Conservation (phyloP, 2,329 filamentous ascomycete species). For the Amauroascus niger region DNA sequence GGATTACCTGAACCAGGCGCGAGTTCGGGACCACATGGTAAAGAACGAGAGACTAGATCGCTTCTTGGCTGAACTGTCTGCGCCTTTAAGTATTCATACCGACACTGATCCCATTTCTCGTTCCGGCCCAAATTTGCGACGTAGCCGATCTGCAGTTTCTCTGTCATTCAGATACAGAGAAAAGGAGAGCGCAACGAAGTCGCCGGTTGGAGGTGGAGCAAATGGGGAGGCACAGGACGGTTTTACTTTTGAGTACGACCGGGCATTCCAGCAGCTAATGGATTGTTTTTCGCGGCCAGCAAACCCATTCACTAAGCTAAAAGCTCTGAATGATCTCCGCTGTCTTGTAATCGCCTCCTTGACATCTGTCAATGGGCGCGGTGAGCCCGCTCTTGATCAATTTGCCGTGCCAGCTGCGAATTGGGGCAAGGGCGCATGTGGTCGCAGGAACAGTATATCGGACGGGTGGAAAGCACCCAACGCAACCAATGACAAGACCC, state of each 20-base stretch:
- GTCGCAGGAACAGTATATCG: constrained; percentile 16
- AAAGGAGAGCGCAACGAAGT: background rate
- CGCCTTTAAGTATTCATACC: background rate
- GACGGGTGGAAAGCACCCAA: constrained; percentile 11
- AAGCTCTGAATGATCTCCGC: constrained; percentile 71
- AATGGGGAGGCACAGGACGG: background rate
- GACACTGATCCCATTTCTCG: background rate
- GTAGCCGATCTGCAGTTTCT: constrained; percentile 28
- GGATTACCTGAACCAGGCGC: constrained; percentile 44
- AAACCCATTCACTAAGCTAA: constrained; percentile 78
- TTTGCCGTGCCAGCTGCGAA: background rate
- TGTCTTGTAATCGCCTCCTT: constrained; percentile 69
- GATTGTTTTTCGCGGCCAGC: constrained; percentile 81
- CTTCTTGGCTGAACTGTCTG: constrained; percentile 29
- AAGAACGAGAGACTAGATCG: constrained; percentile 31
- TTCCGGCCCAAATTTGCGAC: constrained; percentile 17
- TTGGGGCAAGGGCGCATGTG: constrained; percentile 21
- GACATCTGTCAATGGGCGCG: constrained; percentile 44
- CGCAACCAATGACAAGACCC: constrained; percentile 9
- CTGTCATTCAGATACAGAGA: background rate
- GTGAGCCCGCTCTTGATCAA: constrained; percentile 23
- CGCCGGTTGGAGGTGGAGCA: background rate
- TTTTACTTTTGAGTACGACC: constrained; percentile 61
- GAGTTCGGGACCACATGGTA: constrained; percentile 33
- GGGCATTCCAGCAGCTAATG: constrained; percentile 68